Evolutionary conservation across 202 grass and related monocot genomes (phyloP), one percentile per base, ranked within the genome.

Genomic region (Saccharum hybrid): DNA sequence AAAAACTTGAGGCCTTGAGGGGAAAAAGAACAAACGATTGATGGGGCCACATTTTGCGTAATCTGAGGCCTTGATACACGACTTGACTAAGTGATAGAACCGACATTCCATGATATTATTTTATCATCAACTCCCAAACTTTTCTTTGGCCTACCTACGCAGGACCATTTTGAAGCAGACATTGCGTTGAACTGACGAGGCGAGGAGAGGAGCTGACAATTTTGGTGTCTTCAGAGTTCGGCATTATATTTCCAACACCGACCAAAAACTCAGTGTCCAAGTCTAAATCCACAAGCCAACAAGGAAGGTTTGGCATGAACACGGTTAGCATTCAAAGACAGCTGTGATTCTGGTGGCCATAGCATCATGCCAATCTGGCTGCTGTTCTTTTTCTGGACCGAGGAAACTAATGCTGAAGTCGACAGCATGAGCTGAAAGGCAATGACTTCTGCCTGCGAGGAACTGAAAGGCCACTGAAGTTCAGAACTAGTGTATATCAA

Each of bases 301-400:
- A 52, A 71, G 39, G 82, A 64, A 85, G 18, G 82, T 70, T 76
- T 69, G 87, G 57, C 87, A 62, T 68, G 30, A 51, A 33, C 51
- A 42, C 8, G 1, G 12, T 40, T 33, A 18, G 51, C 39, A 51
- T 68, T 76, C 41, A 64, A 61, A 3, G 38, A 33, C 22, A 63
- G 56, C 13, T 70, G 66, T 64, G 40, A 39, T 39, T 63, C 54
- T 40, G 26, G 28, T 5, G 21, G n/a, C 2, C 6, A 10, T 39
- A 4, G 41, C 52, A 54, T 41, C 51, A 62, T 8, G 75, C 28
- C 67, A 16, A 71, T 80, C 21, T 42, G 66, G 76, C n/a, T 10
- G 18, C 10, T 65, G n/a, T 54, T 63, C 21, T 73, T 39, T 19
- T 15, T 16, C 31, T 34, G 9, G 68, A 56, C 33, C 1, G 34